phyloP scores from a whole-genome alignment of 306 rosid genomes.

The Carpinus viminea region DNA sequence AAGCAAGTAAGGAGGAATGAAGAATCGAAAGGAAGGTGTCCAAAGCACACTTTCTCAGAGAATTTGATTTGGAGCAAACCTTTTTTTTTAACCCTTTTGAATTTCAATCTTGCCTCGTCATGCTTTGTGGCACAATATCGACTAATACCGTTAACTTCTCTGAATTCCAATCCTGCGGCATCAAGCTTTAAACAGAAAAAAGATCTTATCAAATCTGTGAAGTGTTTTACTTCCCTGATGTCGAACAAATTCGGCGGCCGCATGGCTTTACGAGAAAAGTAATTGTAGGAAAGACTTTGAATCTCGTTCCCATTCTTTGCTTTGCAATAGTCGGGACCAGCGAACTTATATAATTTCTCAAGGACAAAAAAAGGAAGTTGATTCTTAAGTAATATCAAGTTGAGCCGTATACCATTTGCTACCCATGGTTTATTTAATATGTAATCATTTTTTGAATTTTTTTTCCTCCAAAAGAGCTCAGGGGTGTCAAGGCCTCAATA shows the following conservation, averaged over 20 bases:
- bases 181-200: no score
- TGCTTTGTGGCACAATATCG: not conserved
- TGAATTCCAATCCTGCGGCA: no score
- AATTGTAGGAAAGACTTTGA: not conserved
- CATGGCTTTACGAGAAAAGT: not conserved
- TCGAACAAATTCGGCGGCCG: no score
- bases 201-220: not conserved
- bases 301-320: no score
- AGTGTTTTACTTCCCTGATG: not conserved
- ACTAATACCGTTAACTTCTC: no score
- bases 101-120: slow-evolving; percentile 4
- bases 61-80: not conserved
- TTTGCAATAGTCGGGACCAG: no score
- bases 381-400: slow-evolving; percentile 16
- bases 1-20: not conserved
- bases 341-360: not conserved
- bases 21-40: not conserved
- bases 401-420: slow-evolving; percentile 5
- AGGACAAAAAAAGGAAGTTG: slow-evolving; percentile 7
- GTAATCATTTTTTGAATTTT: no score
- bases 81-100: not conserved
- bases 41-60: not conserved
- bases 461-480: no score
- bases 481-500: not conserved
- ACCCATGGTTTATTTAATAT: not conserved